Evolutionary conservation across 176 grass and related monocot species (phyloP).

Genomic region (Coix lacrymajobi): DNA sequence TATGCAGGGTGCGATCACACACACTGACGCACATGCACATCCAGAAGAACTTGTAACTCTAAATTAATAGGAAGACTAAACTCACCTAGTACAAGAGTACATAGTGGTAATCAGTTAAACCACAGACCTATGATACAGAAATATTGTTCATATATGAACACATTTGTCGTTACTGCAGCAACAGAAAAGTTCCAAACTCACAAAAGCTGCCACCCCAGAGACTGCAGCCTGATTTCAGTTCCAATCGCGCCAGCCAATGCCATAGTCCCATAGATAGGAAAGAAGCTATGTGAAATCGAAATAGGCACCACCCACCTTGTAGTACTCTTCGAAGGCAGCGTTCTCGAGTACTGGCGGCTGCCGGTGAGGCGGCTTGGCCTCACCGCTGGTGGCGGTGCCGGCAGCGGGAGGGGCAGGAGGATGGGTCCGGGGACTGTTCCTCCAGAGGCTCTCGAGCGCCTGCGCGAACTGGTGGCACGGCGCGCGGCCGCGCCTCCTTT

Average conservation of each 20-base stretch:
- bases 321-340: slow-evolving; percentile 80
- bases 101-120: background rate
- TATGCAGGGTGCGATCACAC: background rate
- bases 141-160: background rate
- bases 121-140: background rate
- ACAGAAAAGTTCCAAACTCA: background rate
- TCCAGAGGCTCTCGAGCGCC: slow-evolving; percentile 53
- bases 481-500: slow-evolving; percentile 38
- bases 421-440: slow-evolving; percentile 9
- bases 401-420: background rate
- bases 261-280: background rate
- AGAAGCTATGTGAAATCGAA: background rate
- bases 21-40: background rate
- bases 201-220: background rate
- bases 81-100: background rate
- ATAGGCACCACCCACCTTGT: slow-evolving; percentile 48
- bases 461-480: slow-evolving; percentile 60
- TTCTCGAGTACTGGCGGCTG: slow-evolving; percentile 63
- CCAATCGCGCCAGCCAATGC: background rate
- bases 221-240: background rate
- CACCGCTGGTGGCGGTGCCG: background rate
- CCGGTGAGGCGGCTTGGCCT: slow-evolving; percentile 43
- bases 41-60: background rate
- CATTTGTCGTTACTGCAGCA: background rate
- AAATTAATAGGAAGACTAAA: background rate